phyloP scores from a whole-genome alignment of 352 stramenopile genomes.

The Pelagophyceae sp. region DNA sequence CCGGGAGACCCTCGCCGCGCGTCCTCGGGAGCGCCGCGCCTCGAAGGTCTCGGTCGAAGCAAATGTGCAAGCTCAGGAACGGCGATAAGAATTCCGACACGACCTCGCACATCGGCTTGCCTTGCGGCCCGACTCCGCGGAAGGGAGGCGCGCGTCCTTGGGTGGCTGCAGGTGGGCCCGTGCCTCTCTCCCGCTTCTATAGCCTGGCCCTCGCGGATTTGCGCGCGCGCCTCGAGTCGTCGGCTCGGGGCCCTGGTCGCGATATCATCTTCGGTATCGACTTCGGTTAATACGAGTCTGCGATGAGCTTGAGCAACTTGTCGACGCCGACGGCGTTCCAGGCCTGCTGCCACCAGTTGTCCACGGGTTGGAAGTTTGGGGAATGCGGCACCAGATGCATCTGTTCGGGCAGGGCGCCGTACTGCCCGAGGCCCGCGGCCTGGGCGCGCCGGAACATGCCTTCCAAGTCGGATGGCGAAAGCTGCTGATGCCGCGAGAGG shows the following conservation, averaged over 20 bases:
- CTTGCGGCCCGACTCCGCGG: too few species aligned
- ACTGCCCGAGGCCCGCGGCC: conserved; percentile 51
- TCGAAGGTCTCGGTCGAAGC: background rate
- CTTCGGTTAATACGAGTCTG: conserved; percentile 21
- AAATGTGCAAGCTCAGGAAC: too few species aligned
- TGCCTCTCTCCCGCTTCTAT: too few species aligned
- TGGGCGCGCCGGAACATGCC: conserved; percentile 53
- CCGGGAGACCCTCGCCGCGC: too few species aligned
- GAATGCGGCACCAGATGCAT: conserved; percentile 55
- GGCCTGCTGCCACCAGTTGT: conserved; percentile 58
- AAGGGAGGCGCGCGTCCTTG: too few species aligned
- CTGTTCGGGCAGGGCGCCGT: conserved; percentile 53
- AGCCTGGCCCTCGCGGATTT: background rate
- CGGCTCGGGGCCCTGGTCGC: background rate
- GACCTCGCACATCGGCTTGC: too few species aligned
- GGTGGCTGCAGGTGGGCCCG: too few species aligned
- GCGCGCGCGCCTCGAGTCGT: background rate
- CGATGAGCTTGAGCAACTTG: conserved; percentile 53
- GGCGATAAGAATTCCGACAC: too few species aligned
- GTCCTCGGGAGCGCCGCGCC: background rate
- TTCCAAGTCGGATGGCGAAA: conserved; percentile 45
- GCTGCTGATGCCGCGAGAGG: conserved; percentile 49
- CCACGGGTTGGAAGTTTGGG: conserved; percentile 38
- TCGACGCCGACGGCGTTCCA: conserved; percentile 55
- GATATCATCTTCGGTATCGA: background rate